Conservation (phyloP, 1,284 basidiomycete genomes). For the Phellopilus nigrolimitatus region DNA sequence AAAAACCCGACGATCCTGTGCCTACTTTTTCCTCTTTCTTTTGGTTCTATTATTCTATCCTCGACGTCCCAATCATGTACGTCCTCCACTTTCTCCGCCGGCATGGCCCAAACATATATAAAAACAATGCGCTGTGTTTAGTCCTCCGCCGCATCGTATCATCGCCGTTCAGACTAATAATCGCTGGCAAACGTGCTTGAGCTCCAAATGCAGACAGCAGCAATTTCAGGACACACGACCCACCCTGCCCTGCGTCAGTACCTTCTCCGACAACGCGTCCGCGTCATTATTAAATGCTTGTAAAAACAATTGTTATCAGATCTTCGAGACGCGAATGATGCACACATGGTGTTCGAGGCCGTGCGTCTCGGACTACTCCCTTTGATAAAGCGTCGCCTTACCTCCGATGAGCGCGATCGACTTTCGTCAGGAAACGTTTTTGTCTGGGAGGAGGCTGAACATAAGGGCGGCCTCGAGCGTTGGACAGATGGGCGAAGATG, state of each 20-base stretch:
- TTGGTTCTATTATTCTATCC: slow-evolving; percentile 13
- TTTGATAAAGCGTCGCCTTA: slow-evolving; percentile 62
- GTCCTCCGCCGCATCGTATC: neutral
- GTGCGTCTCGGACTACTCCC: slow-evolving; percentile 66
- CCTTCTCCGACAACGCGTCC: neutral
- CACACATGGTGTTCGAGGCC: slow-evolving; percentile 62
- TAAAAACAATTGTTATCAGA: slow-evolving; percentile 39
- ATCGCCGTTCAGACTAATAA: neutral
- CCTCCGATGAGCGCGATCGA: slow-evolving; percentile 61
- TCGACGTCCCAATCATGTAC: slow-evolving; percentile 1
- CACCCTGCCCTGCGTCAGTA: slow-evolving; percentile 56
- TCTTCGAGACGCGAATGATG: slow-evolving; percentile 59
- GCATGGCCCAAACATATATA: slow-evolving; percentile 4
- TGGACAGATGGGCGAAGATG: slow-evolving; percentile 78
- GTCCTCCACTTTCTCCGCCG: slow-evolving; percentile 15
- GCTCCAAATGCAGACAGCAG: slow-evolving; percentile 6
- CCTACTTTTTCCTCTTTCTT: slow-evolving; percentile 10
- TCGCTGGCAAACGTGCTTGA: neutral
- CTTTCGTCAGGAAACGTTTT: slow-evolving; percentile 69
- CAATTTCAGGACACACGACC: slow-evolving; percentile 28
- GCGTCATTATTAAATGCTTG: slow-evolving; percentile 20
- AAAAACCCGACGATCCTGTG: slow-evolving; percentile 13
- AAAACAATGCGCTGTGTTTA: neutral
- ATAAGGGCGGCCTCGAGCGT: slow-evolving; percentile 66
- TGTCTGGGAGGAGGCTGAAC: slow-evolving; percentile 79